Conservation (phyloP, 306 rosid genomes). For the Inga leiocalycina region DNA sequence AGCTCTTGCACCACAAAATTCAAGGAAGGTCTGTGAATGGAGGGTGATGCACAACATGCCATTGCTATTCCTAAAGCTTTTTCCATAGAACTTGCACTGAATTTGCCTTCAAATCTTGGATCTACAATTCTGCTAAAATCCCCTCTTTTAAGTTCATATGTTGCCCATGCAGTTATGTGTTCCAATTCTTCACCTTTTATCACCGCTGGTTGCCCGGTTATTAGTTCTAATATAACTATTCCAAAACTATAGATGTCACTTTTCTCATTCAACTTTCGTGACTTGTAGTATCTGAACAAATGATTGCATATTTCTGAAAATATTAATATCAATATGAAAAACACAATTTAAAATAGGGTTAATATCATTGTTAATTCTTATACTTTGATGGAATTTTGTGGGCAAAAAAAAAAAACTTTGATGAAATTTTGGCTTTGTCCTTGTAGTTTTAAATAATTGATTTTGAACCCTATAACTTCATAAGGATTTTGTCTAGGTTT, state of each 20-base stretch:
- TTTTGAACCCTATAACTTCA: no score
- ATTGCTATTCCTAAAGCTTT: slow-evolving; percentile 55
- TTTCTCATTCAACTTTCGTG: slow-evolving; percentile 51
- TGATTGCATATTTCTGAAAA: neutral
- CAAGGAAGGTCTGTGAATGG: slow-evolving; percentile 60
- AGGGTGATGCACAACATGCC: slow-evolving; percentile 49
- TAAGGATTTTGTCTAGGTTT: no score
- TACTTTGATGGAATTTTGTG: no score
- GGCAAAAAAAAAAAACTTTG: no score
- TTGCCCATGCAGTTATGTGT: slow-evolving; percentile 54
- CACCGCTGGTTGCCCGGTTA: slow-evolving; percentile 67
- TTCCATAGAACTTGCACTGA: slow-evolving; percentile 32
- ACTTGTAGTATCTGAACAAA: slow-evolving; percentile 52
- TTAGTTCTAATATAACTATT: slow-evolving; percentile 57
- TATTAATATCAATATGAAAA: neutral
- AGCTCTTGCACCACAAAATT: slow-evolving; percentile 51
- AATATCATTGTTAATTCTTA: no score
- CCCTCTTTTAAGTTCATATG: slow-evolving; percentile 35
- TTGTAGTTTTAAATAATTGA: no score
- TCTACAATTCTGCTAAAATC: slow-evolving; percentile 44
- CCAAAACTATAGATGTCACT: slow-evolving; percentile 74
- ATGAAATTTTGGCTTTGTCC: no score
- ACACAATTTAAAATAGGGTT: neutral
- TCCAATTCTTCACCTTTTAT: slow-evolving; percentile 37
- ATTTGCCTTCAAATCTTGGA: slow-evolving; percentile 48